Evolutionary conservation across 176 grass and related monocot species (phyloP), one percentile per base, ranked within the genome.

Genomic region (Juncus inflexus): DNA sequence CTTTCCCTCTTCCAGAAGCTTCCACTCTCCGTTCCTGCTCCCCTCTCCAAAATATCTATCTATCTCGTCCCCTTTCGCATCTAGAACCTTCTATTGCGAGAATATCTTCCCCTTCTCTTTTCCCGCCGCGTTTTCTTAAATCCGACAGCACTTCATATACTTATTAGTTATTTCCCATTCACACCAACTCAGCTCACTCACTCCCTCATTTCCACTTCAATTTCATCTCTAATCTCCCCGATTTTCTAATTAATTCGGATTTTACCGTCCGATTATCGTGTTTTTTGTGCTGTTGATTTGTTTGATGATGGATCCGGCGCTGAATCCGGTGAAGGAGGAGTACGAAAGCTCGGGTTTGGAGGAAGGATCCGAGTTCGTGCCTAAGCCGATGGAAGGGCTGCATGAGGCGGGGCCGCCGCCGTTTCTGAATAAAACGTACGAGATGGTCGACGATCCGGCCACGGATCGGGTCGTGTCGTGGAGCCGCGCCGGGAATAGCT

Each of bases 391-490:
- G 70, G 87, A 91, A 60, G 84, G 92, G 28, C 67, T 96, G 77
- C 79, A 91, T 15, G 92, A 91, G 7, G 62, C 63, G 0, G 92
- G 92, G 52, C 92, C 92, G 0, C 92, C 92, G 12, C 92, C 92
- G 1, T 97, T 97, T 67, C 85, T 97, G 2, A 89, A 74, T 3
- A 97, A 97, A 64, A 97, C 87, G 0, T 97, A 97, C 5, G 92
- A 91, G 58, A 89, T 89, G 84, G 87, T 91, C 0, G 87, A 91
- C 5, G 87, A 97, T 47, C 60, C 52, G 1, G 50, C 5, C 40
- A 97, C 82, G 15, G 56, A 97, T 15, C 56, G 6, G 39, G 3
- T 86, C 2, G 80, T 97, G 52, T 91, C 92, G 2, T 97, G 92
- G 92, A 86, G 80, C 70, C 35, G 42, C 6, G 42, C 74, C 4